Evolutionary conservation across 495 filamentous ascomycete species (phyloP), one percentile per base, ranked within the genome.

Genomic region (Aspergillus egyptiacus): DNA sequence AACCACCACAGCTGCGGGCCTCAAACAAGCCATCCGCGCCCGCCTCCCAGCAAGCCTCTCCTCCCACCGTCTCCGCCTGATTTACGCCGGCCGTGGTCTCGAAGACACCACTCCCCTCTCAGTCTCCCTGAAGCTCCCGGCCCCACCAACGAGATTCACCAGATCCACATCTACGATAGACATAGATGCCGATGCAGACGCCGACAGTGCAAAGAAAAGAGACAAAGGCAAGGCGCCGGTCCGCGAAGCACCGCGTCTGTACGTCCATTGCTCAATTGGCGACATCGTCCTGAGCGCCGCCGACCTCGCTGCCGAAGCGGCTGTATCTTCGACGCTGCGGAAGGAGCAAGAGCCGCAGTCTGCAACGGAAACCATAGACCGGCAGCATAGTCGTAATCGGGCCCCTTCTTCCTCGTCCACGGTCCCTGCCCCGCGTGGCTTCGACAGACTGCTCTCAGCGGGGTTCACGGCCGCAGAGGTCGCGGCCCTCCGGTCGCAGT

Each of bases 221-320:
- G 71, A 62, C 46, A 84, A 79, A 58, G 80, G 74, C 59, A 85
- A 81, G 66, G 72, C 65, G 17, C 63, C 76, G 11, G 58, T 78
- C 11, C 72, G 74, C 11, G 69, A 73, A 18, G 56, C 62, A 19
- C 66, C 63, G 5, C 73, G 81, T 18, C 72, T 90, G 56, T 94
- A 93, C 68, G 82, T 95, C 41, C 90, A 95, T 74, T 96, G 91
- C 77, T 87, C 84, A 32, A 86, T 96, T 48, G 86, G 88, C 57
- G 75, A 77, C 37, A 66, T 73, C 10, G 59, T 64, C 5, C 79
- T 96, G 18, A 80, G 85, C 0, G 60, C 78, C 2, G 48, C 66
- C 0, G 88, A 93, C 23, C 78, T 97, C 15, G 72, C 67, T 2
- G 72, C 70, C n/a, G 91, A 96, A 73, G 79, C 78, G 6, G 53